Percentiles rank a stretch among this genome's conserved stretches.
Evolutionary conservation across 2,329 filamentous ascomycete genomes (phyloP).

Genomic region (Elsinoe batatas): DNA sequence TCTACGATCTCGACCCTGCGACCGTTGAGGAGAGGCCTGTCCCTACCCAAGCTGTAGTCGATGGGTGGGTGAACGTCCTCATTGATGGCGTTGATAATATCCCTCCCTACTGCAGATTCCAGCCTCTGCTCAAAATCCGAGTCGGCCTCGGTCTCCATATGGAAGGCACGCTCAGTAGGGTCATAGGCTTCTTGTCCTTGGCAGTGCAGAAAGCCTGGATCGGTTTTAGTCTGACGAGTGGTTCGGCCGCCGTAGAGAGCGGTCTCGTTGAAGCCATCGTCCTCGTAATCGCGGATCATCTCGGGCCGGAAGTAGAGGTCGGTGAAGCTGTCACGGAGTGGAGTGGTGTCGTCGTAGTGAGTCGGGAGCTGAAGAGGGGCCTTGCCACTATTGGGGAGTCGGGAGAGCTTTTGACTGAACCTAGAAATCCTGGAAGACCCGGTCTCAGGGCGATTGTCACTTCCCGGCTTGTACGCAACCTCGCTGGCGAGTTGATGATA

Average conservation of each 20-base stretch:
- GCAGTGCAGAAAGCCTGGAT: not conserved
- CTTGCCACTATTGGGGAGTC: not conserved
- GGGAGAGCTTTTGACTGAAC: not conserved
- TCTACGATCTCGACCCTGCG: conserved; percentile 2
- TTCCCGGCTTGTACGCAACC: no score
- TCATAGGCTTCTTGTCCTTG: not conserved
- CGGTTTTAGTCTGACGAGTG: not conserved
- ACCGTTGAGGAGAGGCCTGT: not conserved
- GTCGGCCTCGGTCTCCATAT: no score
- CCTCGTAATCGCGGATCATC: no score
- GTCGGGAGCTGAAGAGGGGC: not conserved
- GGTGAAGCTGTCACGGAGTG: not conserved
- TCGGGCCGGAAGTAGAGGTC: not conserved
- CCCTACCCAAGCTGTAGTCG: not conserved
- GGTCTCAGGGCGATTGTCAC: not conserved
- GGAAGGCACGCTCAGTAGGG: no score
- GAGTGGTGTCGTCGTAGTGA: not conserved
- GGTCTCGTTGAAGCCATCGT: not conserved
- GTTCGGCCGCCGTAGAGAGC: not conserved
- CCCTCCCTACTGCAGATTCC: not conserved
- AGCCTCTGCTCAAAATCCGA: not conserved
- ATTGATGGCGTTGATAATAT: not conserved
- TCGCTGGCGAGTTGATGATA: not conserved
- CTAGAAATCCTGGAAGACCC: not conserved
- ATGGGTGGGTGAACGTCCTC: not conserved